Base-by-base conservation (phyloP, 768 basidiomycete species). In the Peribolospora baueri region DNA sequence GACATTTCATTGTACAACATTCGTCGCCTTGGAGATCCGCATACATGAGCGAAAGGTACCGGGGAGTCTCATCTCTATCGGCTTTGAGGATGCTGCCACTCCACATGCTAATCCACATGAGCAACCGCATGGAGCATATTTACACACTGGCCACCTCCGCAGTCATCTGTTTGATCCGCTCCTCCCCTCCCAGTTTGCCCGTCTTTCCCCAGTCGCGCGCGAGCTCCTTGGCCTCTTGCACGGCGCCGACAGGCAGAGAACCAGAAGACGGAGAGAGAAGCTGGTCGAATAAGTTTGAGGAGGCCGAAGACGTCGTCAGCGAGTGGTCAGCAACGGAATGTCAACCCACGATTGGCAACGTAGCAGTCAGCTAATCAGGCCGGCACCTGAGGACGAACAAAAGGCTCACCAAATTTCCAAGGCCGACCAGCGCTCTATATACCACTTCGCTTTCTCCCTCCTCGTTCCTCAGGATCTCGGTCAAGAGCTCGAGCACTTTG, bases 401-500 rank as follows among this genome's bases (percentile, higher is more conserved):
- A 1, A n/a, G 25, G 59, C 65, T 36, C 36, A 68, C 67, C n/a
- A 67, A 50, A 51, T 69, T 69, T 37, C 68, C 68, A 37, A 67
- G 59, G 3, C 65, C 68, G 37, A 67, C 64, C 9, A 67, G 54
- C 3, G 65, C 54, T 2, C 68, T 64, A 57, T 68, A 69, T 3
- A 65, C 59, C 0, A 63, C 60, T 50, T 69, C 68, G 38, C 51
- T 48, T 40, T 69, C 68, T 1, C 58, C 40, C 3, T 61, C 61
- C 48, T 61, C 60, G 39, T 52, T 37, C 5, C 41, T 47, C 38
- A 56, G 42, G 3, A 55, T 54, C 61, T 45, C 1, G 7, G 13
- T 9, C 3, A 42, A 25, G 8, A 46, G 11, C 38, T 40, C 10
- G 36, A 54, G 37, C 8, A 43, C 39, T 10, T 14, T 4, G 3